Evolutionary conservation across 2,329 filamentous ascomycete genomes (phyloP), one percentile per base, ranked within the genome.

Genomic region (Sclerotinia trifoliorum): DNA sequence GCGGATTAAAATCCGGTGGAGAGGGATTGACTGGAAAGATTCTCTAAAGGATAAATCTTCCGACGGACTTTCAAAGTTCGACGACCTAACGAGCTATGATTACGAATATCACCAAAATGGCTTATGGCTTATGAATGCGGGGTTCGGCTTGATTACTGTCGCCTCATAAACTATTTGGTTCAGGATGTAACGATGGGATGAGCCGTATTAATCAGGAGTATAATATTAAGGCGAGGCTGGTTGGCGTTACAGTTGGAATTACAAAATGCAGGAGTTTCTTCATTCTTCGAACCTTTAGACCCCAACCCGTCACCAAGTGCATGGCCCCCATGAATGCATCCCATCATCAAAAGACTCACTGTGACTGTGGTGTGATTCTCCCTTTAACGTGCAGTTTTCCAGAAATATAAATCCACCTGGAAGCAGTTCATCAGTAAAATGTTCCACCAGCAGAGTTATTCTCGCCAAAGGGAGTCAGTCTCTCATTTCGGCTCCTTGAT

Each of bases 1-100:
- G 64, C 17, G 64, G 64, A 60, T 66, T 66, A 17, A 60, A 60
- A 58, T 51, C 64, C 19, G 44, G 48, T n/a, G 61, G 64, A n/a
- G 26, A 66, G 44, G 64, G 64, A 21, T 66, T 66, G 29, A 64
- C n/a, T 17, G 61, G 48, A 64, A 29, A 32, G 21, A 6, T 64
- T 1, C 32, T 66, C 5, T 66, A 58, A 58, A 66, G 13, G 21
- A 24, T n/a, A 21, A 42, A 24, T 32, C 13, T 24, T 13, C 52
- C 21, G 4, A 39, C 58, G 13, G 58, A 39, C 13, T 39, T 29
- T 62, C 21, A 35, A 39, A 39, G 58, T 17, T 29, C n/a, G 21
- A 51, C n/a, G 46, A 62, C 15, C 5, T 32, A 21, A 19, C 29
- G 58, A 51, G 15, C 2, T 13, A 51, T 51, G 44, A 62, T 62